These are phyloP conservation scores for Goniomonas avonlea DNA, from an alignment of 78 protist genomes.

Conservation along the genomic window DNA sequence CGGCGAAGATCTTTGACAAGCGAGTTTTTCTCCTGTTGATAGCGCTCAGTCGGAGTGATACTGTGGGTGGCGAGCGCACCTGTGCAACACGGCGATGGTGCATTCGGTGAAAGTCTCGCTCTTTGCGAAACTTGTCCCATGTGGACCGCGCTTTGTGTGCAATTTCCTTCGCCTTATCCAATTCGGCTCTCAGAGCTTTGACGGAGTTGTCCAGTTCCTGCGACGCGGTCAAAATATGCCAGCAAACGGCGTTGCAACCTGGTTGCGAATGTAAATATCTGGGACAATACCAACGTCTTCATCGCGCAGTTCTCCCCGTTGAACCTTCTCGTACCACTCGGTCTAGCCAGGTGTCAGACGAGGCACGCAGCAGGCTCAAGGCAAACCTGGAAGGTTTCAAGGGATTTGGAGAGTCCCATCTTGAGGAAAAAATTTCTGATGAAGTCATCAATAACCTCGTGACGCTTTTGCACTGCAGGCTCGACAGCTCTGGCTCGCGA, in stretches of 20 bases:
- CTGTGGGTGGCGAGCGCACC: not conserved
- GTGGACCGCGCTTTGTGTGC: constrained; percentile 31
- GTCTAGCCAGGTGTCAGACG: too few species aligned
- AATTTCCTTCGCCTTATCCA: constrained; percentile 22
- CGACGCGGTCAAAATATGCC: not conserved
- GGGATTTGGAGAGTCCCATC: constrained; percentile 38
- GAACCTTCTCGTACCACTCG: constrained; percentile 63
- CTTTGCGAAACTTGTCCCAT: constrained; percentile 61
- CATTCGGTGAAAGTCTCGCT: constrained; percentile 71
- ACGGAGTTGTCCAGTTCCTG: too few species aligned
- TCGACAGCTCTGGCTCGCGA: not conserved
- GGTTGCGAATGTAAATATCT: constrained; percentile 59
- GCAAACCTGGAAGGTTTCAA: constrained; percentile 57
- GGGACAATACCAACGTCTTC: constrained; percentile 45
- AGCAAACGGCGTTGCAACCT: not conserved
- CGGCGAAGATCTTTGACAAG: constrained; percentile 53
- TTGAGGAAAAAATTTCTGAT: constrained; percentile 61
- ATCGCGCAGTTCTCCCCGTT: constrained; percentile 22
- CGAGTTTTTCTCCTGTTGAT: constrained; percentile 65
- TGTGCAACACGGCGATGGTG: constrained; percentile 23
- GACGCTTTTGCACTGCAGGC: constrained; percentile 4
- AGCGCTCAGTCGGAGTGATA: constrained; percentile 33
- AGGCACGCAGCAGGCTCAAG: not conserved
- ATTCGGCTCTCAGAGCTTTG: constrained; percentile 22
- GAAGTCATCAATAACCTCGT: constrained; percentile 69